phyloP scores from a whole-genome alignment of 208 protist genomes.

The Trypanosoma avium region DNA sequence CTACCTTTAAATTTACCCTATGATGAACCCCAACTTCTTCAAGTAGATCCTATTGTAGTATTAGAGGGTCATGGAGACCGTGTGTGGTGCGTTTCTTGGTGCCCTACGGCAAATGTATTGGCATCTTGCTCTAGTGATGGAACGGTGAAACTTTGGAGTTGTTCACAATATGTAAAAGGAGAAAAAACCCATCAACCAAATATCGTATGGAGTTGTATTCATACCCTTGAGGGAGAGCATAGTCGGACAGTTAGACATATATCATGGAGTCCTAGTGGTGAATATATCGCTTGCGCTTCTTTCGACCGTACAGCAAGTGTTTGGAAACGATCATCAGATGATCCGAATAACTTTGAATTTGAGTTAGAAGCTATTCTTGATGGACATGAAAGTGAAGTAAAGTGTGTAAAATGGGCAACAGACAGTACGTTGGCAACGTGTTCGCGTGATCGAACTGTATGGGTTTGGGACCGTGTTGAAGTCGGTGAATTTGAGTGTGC shows the following conservation, averaged over 20 bases:
- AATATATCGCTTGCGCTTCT: slow-evolving; percentile 74
- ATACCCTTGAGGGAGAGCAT: slow-evolving; percentile 72
- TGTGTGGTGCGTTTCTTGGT: slow-evolving; percentile 88
- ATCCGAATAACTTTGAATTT: slow-evolving; percentile 39
- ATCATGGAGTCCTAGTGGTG: slow-evolving; percentile 81
- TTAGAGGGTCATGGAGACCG: slow-evolving; percentile 68
- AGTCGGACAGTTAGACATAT: slow-evolving; percentile 75
- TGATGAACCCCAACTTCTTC: slow-evolving; percentile 19
- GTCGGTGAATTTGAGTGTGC: slow-evolving; percentile 89
- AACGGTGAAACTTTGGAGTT: slow-evolving; percentile 69
- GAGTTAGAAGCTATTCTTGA: slow-evolving; percentile 79
- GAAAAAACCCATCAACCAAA: neutral
- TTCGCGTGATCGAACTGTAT: slow-evolving; percentile 87
- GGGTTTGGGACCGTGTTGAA: slow-evolving; percentile 90
- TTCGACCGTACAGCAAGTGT: slow-evolving; percentile 84
- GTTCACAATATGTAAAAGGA: neutral
- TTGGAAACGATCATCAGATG: slow-evolving; percentile 46
- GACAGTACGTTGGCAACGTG: slow-evolving; percentile 84
- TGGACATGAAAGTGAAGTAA: slow-evolving; percentile 93
- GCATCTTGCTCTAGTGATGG: slow-evolving; percentile 75
- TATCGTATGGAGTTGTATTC: slow-evolving; percentile 47
- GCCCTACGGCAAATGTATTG: slow-evolving; percentile 60
- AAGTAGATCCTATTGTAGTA: slow-evolving; percentile 39
- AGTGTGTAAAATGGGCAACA: slow-evolving; percentile 83
- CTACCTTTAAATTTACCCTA: slow-evolving; percentile 17